Base-by-base conservation (phyloP, 768 basidiomycete species). In the Mycena rosella region DNA sequence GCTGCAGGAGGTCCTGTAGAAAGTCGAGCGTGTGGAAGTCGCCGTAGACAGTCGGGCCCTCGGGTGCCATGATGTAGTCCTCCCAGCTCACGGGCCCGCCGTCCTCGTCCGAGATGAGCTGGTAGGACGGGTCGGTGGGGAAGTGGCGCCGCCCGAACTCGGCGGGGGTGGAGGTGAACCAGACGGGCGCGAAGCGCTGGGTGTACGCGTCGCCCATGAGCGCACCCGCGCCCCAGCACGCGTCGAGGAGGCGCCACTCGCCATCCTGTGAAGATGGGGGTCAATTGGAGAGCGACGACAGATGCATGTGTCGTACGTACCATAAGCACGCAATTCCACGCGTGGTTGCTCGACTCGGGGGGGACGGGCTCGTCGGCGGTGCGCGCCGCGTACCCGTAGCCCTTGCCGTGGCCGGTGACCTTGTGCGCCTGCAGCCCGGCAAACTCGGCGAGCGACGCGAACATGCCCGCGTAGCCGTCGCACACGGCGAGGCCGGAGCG, bases 211-310 rank as follows among this genome's bases (percentile, higher is more conserved):
- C 65, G 44, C 80, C 81, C 48, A 76, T 74, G 45, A 85, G 72
- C 30, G 75, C 78, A n/a, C 85, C 85, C 27, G 84, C 80, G 20
- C 84, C 85, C 84, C 85, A 86, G 71, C 84, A 85, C 13, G 81
- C 67, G 70, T 86, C 85, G 38, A 86, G 74, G 32, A 86, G 77
- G 26, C 78, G 78, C 84, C 85, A 86, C 62, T 81, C 78, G 49
- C 78, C 82, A 68, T 84, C 81, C n/a, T n/a, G n/a, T n/a, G n/a
- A n/a, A n/a, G n/a, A n/a, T n/a, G n/a, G n/a, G n/a, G n/a, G n/a
- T n/a, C n/a, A n/a, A n/a, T n/a, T n/a, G n/a, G n/a, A n/a, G n/a
- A n/a, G n/a, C n/a, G n/a, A n/a, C n/a, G n/a, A n/a, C n/a, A n/a
- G n/a, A n/a, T n/a, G n/a, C n/a, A n/a, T n/a, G n/a, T n/a, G n/a